Conservation (phyloP, 1,284 basidiomycete species). For the Ceratobasidium sp. region DNA sequence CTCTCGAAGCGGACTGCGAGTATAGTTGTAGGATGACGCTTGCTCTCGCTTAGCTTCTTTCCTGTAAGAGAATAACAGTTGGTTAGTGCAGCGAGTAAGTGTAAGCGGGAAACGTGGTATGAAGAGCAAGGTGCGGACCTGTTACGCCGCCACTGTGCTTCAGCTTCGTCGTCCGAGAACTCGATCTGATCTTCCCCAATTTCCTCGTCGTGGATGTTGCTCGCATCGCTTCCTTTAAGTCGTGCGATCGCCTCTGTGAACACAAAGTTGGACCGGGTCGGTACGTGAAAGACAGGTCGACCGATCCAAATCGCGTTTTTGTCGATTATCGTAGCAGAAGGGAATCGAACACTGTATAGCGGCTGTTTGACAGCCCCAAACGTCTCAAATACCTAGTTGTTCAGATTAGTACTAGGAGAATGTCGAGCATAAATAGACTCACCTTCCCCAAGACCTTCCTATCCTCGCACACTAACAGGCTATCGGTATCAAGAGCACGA, state of each 20-base stretch:
- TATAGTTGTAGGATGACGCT: background rate
- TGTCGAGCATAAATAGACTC: conserved; percentile 51
- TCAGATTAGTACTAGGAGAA: conserved; percentile 11
- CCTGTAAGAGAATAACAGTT: background rate
- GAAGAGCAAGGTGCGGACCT: conserved; percentile 26
- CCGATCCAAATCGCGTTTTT: conserved; percentile 16
- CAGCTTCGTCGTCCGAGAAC: conserved; percentile 90
- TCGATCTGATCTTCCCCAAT: conserved; percentile 85
- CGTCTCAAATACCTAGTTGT: conserved; percentile 80
- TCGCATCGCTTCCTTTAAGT: conserved; percentile 88
- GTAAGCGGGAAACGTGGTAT: background rate
- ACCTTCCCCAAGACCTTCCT: conserved; percentile 85
- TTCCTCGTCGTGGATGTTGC: conserved; percentile 90
- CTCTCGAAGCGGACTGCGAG: background rate
- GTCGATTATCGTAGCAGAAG: conserved; percentile 48
- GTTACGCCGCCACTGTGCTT: conserved; percentile 60
- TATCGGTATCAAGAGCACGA: conserved; percentile 81
- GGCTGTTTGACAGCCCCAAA: conserved; percentile 89
- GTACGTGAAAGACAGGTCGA: conserved; percentile 69
- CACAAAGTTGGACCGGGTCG: conserved; percentile 78
- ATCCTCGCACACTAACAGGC: conserved; percentile 86
- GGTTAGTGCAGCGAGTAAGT: background rate
- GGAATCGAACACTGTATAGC: conserved; percentile 76
- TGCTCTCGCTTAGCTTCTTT: conserved; percentile 30
- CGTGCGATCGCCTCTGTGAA: conserved; percentile 73